phyloP scores from a whole-genome alignment of 2,329 filamentous ascomycete genomes.

The Byssothecium circinans region DNA sequence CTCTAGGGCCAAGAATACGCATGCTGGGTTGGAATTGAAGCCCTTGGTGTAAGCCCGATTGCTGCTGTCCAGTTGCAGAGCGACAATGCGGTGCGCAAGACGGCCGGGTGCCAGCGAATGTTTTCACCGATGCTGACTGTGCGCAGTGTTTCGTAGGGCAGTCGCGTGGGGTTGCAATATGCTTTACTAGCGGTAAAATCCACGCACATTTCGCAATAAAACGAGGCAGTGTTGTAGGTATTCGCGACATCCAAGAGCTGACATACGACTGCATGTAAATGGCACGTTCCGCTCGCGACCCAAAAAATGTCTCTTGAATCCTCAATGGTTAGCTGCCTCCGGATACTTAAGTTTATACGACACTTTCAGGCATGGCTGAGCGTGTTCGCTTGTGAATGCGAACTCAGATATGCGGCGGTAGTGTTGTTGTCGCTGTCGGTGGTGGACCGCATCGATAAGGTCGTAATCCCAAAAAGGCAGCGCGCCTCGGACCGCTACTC shows the following conservation, averaged over 20 bases:
- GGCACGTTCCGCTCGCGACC: neutral
- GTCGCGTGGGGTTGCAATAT: neutral
- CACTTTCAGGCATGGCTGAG: neutral
- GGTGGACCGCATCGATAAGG: slow-evolving; percentile 10
- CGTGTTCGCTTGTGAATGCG: neutral
- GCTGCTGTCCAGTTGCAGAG: neutral
- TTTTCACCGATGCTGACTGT: neutral
- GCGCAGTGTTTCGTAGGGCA: neutral
- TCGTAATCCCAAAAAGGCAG: slow-evolving; percentile 6
- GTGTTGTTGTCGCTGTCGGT: neutral
- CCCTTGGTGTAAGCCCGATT: neutral
- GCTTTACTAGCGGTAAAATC: neutral
- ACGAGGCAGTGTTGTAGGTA: neutral
- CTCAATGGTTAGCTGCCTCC: neutral
- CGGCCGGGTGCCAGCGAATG: neutral
- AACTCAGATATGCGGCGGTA: neutral
- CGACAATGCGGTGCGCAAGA: slow-evolving; percentile 1
- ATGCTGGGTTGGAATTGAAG: neutral
- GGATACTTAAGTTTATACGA: neutral
- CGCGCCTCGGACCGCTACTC: slow-evolving; percentile 1
- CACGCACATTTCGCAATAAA: neutral
- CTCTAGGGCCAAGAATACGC: neutral
- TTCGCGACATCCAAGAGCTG: neutral
- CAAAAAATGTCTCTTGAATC: neutral
- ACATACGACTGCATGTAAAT: neutral